Evolutionary conservation across 768 basidiomycete species (phyloP), one percentile per base, ranked within the genome.

Genomic region (Naganishia onofrii): DNA sequence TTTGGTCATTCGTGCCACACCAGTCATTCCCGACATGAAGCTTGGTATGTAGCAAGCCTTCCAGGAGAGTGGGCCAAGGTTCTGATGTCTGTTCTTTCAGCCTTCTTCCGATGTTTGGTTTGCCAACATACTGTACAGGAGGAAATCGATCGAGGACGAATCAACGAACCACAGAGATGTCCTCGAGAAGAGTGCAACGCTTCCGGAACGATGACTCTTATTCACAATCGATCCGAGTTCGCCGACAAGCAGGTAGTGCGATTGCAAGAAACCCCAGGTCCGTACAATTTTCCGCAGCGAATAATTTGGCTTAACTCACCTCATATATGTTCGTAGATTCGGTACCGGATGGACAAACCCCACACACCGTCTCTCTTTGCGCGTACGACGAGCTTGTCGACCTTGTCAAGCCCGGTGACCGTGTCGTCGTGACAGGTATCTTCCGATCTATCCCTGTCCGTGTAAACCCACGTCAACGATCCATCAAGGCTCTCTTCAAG

Each of bases 341-440:
- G 10, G 95, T 99, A 0, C 95, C 95, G 5, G 95, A 97, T 80
- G 96, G 96, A 2, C 95, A 98, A 80, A 98, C 96, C 0, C 96
- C 96, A 0, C 94, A 97, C 74, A 98, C 95, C 0, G 94, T 99
- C 66, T 93, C 92, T 0, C 83, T 98, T 67, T 94, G 93, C 79
- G 91, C 92, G n/a, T 98, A 99, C 77, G 95, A 99, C 77, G 96
- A 99, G 78, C 87, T 99, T 3, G 95, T 98, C 44, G 96, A 98
- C 76, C 86, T 93, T n/a, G 82, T 90, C 51, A 98, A 97, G 80
- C 96, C 96, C 0, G 96, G 96, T 76, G 96, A 98, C 80, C 85
- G 96, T 13, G 84, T 99, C 36, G 82, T 89, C 65, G 88, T 98
- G 51, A 91, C 90, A 15, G 96, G 95, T 53, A 93, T 99, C 75